These are phyloP conservation scores for Wickerhamiella kurtzmanii DNA, from an alignment of 805 yeast species.

Conservation along the genomic window DNA sequence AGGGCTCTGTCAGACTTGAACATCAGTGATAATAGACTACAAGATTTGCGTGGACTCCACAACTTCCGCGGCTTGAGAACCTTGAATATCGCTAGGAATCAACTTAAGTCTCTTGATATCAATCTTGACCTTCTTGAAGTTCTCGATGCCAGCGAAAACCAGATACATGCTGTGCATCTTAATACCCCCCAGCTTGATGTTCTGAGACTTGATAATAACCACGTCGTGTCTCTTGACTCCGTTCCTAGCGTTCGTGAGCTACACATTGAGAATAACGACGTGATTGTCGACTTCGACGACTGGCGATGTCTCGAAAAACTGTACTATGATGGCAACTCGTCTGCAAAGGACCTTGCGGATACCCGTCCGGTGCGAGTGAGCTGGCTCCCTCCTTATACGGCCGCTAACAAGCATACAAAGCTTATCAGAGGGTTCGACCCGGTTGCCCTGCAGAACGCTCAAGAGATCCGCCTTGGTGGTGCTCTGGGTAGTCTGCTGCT, in stretches of 20 bases:
- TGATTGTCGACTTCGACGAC: conserved; percentile 15
- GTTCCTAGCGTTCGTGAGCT: conserved; percentile 14
- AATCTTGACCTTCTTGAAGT: conserved; percentile 12
- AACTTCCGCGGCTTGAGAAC: conserved; percentile 14
- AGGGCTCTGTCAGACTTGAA: conserved; percentile 17
- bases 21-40: conserved; percentile 14
- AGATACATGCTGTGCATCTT: conserved; percentile 10
- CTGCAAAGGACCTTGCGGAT: conserved; percentile 7
- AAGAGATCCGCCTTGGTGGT: conserved; percentile 14
- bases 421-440: conserved; percentile 5
- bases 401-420: background rate
- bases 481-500: conserved; percentile 7
- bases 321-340: conserved; percentile 17
- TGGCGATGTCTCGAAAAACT: conserved; percentile 15
- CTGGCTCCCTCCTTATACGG: conserved; percentile 13
- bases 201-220: conserved; percentile 13
- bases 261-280: conserved; percentile 12
- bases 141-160: conserved; percentile 16
- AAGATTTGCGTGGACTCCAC: conserved; percentile 13
- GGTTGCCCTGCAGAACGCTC: conserved; percentile 4
- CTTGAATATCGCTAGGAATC: conserved; percentile 14
- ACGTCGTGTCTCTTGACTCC: conserved; percentile 11
- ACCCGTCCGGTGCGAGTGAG: conserved; percentile 12
- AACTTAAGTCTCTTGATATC: conserved; percentile 11
- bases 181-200: conserved; percentile 16